These are phyloP conservation scores for Talaromyces sp. DNA, from an alignment of 2,329 filamentous ascomycete genomes.

Conservation along the genomic window DNA sequence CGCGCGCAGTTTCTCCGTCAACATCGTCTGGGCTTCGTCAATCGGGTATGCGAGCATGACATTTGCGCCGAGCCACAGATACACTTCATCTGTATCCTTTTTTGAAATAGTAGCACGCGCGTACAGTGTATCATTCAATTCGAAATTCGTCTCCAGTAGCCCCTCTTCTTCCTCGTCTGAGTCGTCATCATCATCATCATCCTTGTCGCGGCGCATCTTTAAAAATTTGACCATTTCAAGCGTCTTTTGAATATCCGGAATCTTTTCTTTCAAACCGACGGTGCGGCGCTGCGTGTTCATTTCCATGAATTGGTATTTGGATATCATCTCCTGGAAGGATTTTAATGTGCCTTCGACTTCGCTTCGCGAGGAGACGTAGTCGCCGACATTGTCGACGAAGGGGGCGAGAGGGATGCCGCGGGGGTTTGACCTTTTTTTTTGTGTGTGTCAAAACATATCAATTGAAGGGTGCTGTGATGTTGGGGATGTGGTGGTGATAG, in stretches of 20 bases:
- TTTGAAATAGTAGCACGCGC: constrained; percentile 78
- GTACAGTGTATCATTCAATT: constrained; percentile 93
- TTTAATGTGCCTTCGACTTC: constrained; percentile 44
- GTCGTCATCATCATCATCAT: background rate
- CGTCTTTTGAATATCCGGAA: constrained; percentile 95
- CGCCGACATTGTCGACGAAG: constrained; percentile 44
- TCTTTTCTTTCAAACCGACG: constrained; percentile 81
- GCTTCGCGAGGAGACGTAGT: constrained; percentile 42
- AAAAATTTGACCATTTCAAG: constrained; percentile 86
- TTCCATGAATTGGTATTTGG: constrained; percentile 99
- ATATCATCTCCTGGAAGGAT: constrained; percentile 51
- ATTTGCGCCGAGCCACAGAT: constrained; percentile 97
- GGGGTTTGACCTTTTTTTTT: constrained; percentile 34
- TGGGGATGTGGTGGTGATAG: background rate
- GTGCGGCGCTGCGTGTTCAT: constrained; percentile 82
- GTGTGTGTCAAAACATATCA: background rate
- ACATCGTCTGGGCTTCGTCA: constrained; percentile 74
- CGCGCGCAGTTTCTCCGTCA: constrained; percentile 70
- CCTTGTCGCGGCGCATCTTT: constrained; percentile 54
- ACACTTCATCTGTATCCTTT: constrained; percentile 70
- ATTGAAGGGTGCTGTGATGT: background rate
- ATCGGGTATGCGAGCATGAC: constrained; percentile 96
- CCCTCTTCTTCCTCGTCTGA: background rate
- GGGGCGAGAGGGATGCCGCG: constrained; percentile 44
- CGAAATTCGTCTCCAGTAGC: constrained; percentile 80